Base-by-base conservation (phyloP, 495 filamentous ascomycete genomes). In the Emericellopsis terricola region DNA sequence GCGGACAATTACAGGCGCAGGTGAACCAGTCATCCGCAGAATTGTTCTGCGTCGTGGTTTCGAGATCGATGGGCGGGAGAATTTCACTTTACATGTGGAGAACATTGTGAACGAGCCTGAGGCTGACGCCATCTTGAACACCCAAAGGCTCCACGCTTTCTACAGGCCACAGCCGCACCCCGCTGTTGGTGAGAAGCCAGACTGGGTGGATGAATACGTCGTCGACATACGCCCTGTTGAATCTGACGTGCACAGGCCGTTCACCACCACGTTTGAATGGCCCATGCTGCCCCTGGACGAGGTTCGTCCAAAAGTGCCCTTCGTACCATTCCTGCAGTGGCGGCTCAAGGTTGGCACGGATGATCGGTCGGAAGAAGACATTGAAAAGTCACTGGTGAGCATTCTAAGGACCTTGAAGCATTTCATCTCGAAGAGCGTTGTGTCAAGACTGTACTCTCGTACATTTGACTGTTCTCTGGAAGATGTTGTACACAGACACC, bases 301-400 rank as follows among this genome's bases (percentile, higher is more conserved):
- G 23, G 23, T 11, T 26, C 6, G 11, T 6, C 23, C 11, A 26
- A 6, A 6, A 26, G 23, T 26, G 6, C 23, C 6, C 6, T 11
- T 6, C 23, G 23, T 24, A 3, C 32, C 32, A 9, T 34, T 34
- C 32, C 24, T 34, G 18, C 7, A 9, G 7, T 34, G 32, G 32
- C 17, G 17, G 4, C 32, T 34, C 11, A 21, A 24, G 9, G 24
- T 13, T 13, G 21, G 19, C 16, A 34, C n/a, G 19, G 32, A 24
- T 6, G 7, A 24, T 4, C 4, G 4, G 19, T 13, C 32, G 13
- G 5, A 4, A 14, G 32, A 34, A 15, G 32, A 34, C 3, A 34
- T 20, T 4, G 19, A 34, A 13, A 34, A 11, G 15, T 13, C 32
- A n/a, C 19, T 34, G 17, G 9, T 21, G 4, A 7, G 32, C 9